Conservation (phyloP, 352 stramenopile species). For the Peronospora destructor region DNA sequence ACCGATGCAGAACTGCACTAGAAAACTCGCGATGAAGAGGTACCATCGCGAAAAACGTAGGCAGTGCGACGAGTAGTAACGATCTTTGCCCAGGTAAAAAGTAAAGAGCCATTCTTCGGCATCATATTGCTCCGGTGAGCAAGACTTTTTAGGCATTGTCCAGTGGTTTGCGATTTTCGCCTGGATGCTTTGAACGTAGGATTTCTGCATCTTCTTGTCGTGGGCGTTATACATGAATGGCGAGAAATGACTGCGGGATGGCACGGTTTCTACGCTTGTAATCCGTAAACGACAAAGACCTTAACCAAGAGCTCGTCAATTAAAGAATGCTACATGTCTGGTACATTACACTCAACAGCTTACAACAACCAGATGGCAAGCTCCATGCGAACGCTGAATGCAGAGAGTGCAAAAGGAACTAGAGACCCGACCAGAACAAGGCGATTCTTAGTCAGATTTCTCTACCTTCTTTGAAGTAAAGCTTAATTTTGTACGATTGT, state of each 20-base stretch:
- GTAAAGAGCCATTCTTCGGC: constrained; percentile 57
- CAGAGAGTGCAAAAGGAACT: not conserved
- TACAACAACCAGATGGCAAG: not conserved
- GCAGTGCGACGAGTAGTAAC: constrained; percentile 32
- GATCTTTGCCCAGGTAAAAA: constrained; percentile 50
- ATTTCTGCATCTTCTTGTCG: constrained; percentile 1
- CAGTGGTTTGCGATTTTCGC: constrained; percentile 35
- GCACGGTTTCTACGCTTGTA: not conserved
- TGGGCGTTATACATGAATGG: not conserved
- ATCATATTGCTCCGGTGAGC: constrained; percentile 48
- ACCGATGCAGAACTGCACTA: constrained; percentile 66
- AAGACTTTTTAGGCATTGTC: constrained; percentile 39
- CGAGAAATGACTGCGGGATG: not conserved
- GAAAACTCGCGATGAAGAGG: constrained; percentile 54
- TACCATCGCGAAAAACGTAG: constrained; percentile 59
- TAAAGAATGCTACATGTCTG: constrained; percentile 10
- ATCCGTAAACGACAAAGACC: not conserved
- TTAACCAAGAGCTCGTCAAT: constrained; percentile 1
- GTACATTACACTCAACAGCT: not conserved
- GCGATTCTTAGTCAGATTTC: not conserved
- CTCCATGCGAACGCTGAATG: not conserved
- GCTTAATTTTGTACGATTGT: not conserved
- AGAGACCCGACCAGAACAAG: not conserved
- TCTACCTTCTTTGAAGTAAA: not conserved
- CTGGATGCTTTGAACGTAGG: constrained; percentile 12